Base-by-base conservation (phyloP, 176 grass and related monocot genomes). In the Musa beccarii region DNA sequence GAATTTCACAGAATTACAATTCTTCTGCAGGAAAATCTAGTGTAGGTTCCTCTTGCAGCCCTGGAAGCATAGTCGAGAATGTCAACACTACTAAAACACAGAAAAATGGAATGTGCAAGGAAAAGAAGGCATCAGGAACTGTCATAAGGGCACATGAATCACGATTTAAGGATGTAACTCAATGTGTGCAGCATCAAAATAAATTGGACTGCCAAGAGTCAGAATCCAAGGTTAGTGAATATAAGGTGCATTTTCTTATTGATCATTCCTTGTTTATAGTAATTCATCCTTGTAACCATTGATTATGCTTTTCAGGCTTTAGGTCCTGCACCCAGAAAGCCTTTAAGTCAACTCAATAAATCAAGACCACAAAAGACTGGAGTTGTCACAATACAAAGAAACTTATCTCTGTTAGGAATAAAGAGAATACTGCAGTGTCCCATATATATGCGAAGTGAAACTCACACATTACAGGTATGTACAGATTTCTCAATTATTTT, bases 11-110 rank as follows among this genome's bases (percentile, higher is more conserved):
- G 19, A 66, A 16, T 34, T 12, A 10, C n/a, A 64, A 65, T 52
- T 66, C 49, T 53, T 77, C 57, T 63, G 17, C 75, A 10, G 49
- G 75, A 2, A 77, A 77, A 77, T 77, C 75, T 5, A 77, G 75
- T 66, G 59, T 77, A 17, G 75, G 75, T 50, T 66, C 75, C 12
- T 77, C 75, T 77, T 22, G 2, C 52, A 65, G 59, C 43, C 34
- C 66, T 24, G 61, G 75, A 52, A 51, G 59, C 49, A 52, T 65
- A 53, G 4, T 77, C 3, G 34, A 64, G 75, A 61, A 65, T 23
- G 49, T 21, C 10, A 52, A 25, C 23, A 25, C 49, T 66, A 52
- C 59, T 26, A 50, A 20, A n/a, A 62, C 17, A 21, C 15, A 1
- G 25, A 66, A 65, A 25, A 24, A 52, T 66, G 7, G 11, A 16